phyloP scores from a whole-genome alignment of 2,329 filamentous ascomycete species.

The Monilinia fructicola region DNA sequence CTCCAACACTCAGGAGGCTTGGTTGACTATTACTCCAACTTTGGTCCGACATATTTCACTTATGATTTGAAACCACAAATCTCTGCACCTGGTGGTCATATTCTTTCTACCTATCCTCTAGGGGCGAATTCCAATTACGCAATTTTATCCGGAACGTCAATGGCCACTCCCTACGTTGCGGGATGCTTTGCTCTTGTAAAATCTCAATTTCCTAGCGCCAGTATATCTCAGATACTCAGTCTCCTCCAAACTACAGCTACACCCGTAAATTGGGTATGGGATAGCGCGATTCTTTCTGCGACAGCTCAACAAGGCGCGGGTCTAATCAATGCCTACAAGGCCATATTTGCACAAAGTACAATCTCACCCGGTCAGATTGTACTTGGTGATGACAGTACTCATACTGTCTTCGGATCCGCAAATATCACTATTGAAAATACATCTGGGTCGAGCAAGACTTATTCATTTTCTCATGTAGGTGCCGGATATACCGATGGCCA shows the following conservation, averaged over 20 bases:
- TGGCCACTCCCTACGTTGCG: conserved; percentile 42
- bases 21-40: conserved; percentile 31
- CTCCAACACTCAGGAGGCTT: conserved; percentile 26
- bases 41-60: conserved; percentile 27
- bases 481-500: conserved; percentile 34
- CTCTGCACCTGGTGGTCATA: conserved; percentile 42
- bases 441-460: conserved; percentile 30
- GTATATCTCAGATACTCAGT: conserved; percentile 36
- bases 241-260: conserved; percentile 40
- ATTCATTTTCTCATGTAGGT: conserved; percentile 33
- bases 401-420: conserved; percentile 24
- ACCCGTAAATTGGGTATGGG: conserved; percentile 36
- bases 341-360: conserved; percentile 33
- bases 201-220: conserved; percentile 37
- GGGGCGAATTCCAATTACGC: conserved; percentile 39
- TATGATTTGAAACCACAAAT: conserved; percentile 30
- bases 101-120: conserved; percentile 42
- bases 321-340: conserved; percentile 40
- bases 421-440: conserved; percentile 37
- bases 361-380: conserved; percentile 35
- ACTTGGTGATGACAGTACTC: conserved; percentile 26
- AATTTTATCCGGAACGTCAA: conserved; percentile 43
- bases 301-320: conserved; percentile 43
- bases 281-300: conserved; percentile 37
- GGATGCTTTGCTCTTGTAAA: conserved; percentile 43